Conservation (phyloP, 2,329 filamentous ascomycete genomes). For the Aspergillus sp. region DNA sequence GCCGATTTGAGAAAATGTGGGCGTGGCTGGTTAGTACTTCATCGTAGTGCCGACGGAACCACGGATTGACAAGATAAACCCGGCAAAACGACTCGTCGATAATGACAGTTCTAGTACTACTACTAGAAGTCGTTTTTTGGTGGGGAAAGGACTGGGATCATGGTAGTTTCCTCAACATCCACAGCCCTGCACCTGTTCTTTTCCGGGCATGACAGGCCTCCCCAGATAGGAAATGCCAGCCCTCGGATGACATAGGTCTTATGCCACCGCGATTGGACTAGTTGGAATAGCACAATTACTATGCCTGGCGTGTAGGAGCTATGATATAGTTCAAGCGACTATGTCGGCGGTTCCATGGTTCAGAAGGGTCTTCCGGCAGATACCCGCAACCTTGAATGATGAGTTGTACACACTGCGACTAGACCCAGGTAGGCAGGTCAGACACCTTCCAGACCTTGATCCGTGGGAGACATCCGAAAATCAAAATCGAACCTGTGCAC, state of each 20-base stretch:
- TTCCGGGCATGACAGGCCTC: background rate
- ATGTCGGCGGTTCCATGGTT: constrained; percentile 21
- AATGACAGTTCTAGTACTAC: background rate
- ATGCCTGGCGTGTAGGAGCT: background rate
- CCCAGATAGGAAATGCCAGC: background rate
- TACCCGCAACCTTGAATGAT: constrained; percentile 18
- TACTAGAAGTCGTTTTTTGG: background rate
- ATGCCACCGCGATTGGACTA: background rate
- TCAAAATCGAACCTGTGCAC: constrained; percentile 1
- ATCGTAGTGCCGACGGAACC: background rate
- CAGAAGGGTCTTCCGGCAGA: constrained; percentile 11
- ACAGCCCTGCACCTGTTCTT: constrained; percentile 4
- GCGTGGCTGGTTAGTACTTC: background rate
- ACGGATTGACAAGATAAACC: background rate
- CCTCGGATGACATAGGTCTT: background rate
- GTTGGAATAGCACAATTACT: background rate
- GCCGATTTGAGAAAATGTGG: background rate
- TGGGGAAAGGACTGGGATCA: background rate
- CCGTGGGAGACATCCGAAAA: background rate
- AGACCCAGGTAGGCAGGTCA: background rate
- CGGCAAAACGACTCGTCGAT: background rate
- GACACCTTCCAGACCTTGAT: background rate
- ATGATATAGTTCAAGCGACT: constrained; percentile 12
- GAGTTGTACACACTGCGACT: constrained; percentile 7
- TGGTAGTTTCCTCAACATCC: background rate